Base-by-base conservation (phyloP, 225 moss, liverwort and hornwort genomes). In the Climacium dendroides region DNA sequence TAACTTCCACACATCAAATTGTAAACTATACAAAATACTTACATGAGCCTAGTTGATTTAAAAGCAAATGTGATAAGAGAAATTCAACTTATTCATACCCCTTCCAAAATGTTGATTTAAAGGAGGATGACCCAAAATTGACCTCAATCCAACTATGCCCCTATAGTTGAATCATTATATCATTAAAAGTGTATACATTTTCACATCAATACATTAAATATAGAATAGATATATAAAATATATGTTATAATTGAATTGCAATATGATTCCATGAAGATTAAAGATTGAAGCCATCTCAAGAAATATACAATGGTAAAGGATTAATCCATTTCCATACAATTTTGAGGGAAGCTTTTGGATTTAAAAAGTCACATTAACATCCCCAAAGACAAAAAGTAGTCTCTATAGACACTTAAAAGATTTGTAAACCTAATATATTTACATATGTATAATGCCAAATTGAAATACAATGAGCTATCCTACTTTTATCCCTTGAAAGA, bases 401-500 rank as follows among this genome's bases (percentile, higher is more conserved):
- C n/a, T 62, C 4, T 2, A 30, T 61, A 4, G 15, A 61, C n/a
- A n/a, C n/a, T n/a, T 13, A 70, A 24, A 70, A 70, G 5, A 70
- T 14, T 39, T 70, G 25, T 25, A 0, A 41, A 41, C 8, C 14
- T 25, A 41, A 70, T 14, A 15, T 8, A 8, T 25, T 41, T 70
- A 8, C 8, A 70, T 15, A 8, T 15, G 3, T 14, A 1, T 1
- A 15, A 25, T 4, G 8, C 15, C 26, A 41, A 70, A 41, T 20
- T 70, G 3, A 9, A 43, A 26, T 8, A 25, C 15, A 41, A 8
- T 3, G 4, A 15, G 15, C 9, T 15, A 71, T 71, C 3, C 3
- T 25, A 26, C 9, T 9, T 70, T 15, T 41, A 41, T 1, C 8
- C 0, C 3, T n/a, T 41, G 26, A 15, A 1, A 71, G 5, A 0